Evolutionary conservation across 2,329 filamentous ascomycete genomes (phyloP).

Genomic region (Trichoderma citrinoviride): DNA sequence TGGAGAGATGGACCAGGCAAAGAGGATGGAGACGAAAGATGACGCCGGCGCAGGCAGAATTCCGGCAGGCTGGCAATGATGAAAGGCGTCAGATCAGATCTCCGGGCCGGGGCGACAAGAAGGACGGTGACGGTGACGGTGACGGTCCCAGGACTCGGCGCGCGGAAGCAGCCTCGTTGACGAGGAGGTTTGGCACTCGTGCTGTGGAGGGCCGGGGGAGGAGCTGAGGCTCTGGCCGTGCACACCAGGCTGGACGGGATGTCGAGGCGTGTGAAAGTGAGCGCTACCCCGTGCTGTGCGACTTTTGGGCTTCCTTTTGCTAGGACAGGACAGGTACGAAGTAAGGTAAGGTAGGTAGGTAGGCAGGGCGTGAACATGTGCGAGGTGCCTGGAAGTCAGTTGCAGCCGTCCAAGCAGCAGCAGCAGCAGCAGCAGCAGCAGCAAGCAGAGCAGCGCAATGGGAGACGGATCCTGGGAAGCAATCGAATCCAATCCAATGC

Average conservation of each 20-base stretch:
- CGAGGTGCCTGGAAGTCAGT: not conserved
- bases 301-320: too few relatives aligned
- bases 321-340: too few relatives aligned
- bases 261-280: slow-evolving; percentile 15
- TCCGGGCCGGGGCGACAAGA: slow-evolving; percentile 12
- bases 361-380: not conserved
- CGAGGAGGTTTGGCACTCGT: slow-evolving; percentile 14
- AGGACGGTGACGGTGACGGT: not conserved
- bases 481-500: not conserved
- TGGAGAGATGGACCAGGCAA: not conserved
- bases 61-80: slow-evolving; percentile 11
- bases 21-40: not conserved
- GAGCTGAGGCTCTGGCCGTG: slow-evolving; percentile 19
- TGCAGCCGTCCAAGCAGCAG: not conserved
- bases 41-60: not conserved
- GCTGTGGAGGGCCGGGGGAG: slow-evolving; percentile 1
- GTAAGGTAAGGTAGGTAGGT: too few relatives aligned
- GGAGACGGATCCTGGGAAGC: too few relatives aligned
- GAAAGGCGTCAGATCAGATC: slow-evolving; percentile 18
- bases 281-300: slow-evolving; percentile 7
- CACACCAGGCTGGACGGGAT: not conserved
- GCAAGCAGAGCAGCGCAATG: not conserved
- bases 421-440: not conserved
- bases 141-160: slow-evolving; percentile 11
- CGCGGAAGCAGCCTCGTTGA: slow-evolving; percentile 22